Evolutionary conservation across 2,329 filamentous ascomycete genomes (phyloP), one percentile per base, ranked within the genome.

Genomic region (Beauveria sp.): DNA sequence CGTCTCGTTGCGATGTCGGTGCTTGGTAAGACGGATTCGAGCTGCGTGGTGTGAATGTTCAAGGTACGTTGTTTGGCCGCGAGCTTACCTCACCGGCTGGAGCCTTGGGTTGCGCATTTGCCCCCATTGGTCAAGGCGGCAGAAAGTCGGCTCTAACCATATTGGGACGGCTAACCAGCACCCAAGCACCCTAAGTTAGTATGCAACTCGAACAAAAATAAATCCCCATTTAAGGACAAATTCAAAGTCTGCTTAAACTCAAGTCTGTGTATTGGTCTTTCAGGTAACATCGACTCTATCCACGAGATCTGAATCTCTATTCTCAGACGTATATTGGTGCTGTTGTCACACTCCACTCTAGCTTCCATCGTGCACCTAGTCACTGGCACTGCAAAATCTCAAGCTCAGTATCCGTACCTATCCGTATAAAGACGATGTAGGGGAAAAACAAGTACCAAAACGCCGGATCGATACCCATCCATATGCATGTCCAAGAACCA

Each of bases 1-100:
- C 22, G 50, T 61, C 51, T 26, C n/a, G 26, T 47, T 22, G 30
- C n/a, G 40, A 43, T 61, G 14, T 24, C 18, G 43, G 30, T 8
- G 26, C 10, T 45, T 56, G 49, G 12, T 20, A 20, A 14, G 40
- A 34, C 42, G 9, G 26, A 8, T 56, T 46, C 14, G 26, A 57
- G 59, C 47, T 57, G 46, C 60, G 38, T 40, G 22, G 53, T 49
- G 50, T 34, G 20, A 40, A 24, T 54, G 50, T 40, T 38, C 26
- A 45, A 54, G 58, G 40, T 47, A 60, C 45, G 50, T 47, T 54
- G 42, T 54, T 47, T 62, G 53, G 38, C 53, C 18, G 52, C 51
- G 68, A 74, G 74, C 74, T 76, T 75, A 75, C 74, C 74, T 76
- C 73, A 75, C 70, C 68, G 67, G 68, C 66, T 74, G 73, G 67